A percentile compares a stretch with the other conserved stretches of the same genome.
phyloP scores from a whole-genome alignment of 2,329 filamentous ascomycete genomes.

The Xylaria sp. region DNA sequence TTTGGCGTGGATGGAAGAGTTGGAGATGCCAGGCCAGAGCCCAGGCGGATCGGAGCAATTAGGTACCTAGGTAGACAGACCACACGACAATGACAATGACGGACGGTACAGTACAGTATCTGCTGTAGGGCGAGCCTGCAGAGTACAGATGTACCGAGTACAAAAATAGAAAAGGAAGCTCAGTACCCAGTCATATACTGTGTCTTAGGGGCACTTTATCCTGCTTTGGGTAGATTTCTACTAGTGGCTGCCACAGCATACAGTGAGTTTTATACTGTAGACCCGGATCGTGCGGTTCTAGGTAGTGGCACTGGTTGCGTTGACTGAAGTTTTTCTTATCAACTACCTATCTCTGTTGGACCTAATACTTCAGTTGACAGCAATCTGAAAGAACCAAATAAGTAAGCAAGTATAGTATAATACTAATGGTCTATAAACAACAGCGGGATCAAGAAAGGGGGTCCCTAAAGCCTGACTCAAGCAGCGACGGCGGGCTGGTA shows the following conservation, averaged over 20 bases:
- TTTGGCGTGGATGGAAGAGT: slow-evolving; percentile 4
- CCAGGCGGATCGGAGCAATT: neutral
- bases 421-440: neutral
- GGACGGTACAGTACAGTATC: neutral
- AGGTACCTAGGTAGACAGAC: neutral
- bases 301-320: neutral
- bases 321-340: neutral
- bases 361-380: neutral
- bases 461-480: neutral
- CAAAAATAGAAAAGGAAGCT: slow-evolving; percentile 20
- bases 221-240: neutral
- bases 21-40: slow-evolving; percentile 13
- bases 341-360: neutral
- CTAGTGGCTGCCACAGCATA: neutral
- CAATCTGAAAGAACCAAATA: neutral
- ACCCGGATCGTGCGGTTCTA: neutral
- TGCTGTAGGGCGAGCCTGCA: slow-evolving; percentile 1
- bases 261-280: neutral
- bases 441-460: neutral
- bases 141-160: slow-evolving; percentile 19
- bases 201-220: slow-evolving; percentile 24
- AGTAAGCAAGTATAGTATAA: neutral
- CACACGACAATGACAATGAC: slow-evolving; percentile 15
- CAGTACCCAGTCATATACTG: slow-evolving; percentile 15
- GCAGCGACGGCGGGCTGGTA: neutral